Evolutionary conservation across 805 yeast genomes (phyloP), one percentile per base, ranked within the genome.

Genomic region (Yamadazyma endophytica): DNA sequence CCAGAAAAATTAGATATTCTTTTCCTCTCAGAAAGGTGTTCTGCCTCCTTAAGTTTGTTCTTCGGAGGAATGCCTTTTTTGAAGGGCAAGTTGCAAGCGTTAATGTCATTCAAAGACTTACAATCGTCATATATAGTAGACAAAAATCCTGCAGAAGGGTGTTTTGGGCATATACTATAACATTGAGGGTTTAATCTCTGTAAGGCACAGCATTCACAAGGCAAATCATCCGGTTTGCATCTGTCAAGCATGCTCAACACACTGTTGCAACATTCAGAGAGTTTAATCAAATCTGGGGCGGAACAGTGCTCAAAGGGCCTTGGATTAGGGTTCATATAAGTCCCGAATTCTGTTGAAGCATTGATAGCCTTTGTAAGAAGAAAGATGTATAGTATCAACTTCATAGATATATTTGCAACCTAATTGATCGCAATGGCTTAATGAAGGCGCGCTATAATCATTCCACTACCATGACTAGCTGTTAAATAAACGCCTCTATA

Each of bases 181-280:
- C 78, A 72, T 23, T 58, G 60, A 28, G 53, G 53, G 22, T 61
- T 56, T 53, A 73, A 60, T 31, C 66, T 61, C 47, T 73, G 77
- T 21, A 73, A 54, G 7, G 78, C 77, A 49, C 77, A 71, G 40
- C 79, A 73, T 39, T 71, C 77, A 49, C 78, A 73, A 1, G 75
- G 76, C 40, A 70, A 52, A 50, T 73, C 78, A 43, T 68, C 69
- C 4, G 76, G 67, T 40, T 69, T 66, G 44, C 79, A 73, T 33
- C 61, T 70, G 41, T 70, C 74, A 37, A 73, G 54, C 38, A 56
- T 67, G 18, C 56, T 43, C 24, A 72, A 52, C 9, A 73, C 68
- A 33, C 66, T 72, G 42, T 63, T 67, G 20, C 74, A 69, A 47
- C 78, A 73, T 13, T 42, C 38, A 2, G 68, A 56, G 19, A 71